Conservation (phyloP, 257 asterid genomes). For the Perilla frutescens region DNA sequence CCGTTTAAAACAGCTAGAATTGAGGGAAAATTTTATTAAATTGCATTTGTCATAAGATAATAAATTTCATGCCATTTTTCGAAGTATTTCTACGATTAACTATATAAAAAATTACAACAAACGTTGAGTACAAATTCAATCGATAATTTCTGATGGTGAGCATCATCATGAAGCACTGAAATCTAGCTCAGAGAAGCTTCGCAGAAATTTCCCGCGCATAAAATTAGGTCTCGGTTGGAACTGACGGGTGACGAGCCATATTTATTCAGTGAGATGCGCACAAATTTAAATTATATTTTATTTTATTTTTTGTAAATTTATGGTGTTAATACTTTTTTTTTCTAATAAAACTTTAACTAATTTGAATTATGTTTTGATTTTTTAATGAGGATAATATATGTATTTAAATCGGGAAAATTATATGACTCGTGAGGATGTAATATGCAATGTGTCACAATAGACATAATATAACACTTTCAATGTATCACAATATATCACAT, state of each 20-base stretch:
- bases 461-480: no score
- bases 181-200: slow-evolving; percentile 14
- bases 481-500: no score
- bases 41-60: not conserved
- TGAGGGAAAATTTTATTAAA: not conserved
- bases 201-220: slow-evolving; percentile 36
- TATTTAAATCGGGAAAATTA: no score
- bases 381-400: no score
- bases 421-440: no score
- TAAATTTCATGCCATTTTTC: not conserved
- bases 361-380: no score
- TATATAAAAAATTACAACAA: no score
- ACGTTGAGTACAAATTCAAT: not conserved
- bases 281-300: no score
- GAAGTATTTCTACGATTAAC: not conserved
- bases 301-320: not conserved
- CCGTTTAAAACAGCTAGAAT: slow-evolving; percentile 33
- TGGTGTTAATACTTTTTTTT: not conserved
- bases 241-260: not conserved
- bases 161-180: not conserved
- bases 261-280: not conserved
- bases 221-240: not conserved
- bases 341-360: no score
- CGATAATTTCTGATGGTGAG: not conserved
- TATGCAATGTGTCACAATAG: no score